Base-by-base conservation (phyloP, 2,329 filamentous ascomycete species). In the Capronia epimyces region DNA sequence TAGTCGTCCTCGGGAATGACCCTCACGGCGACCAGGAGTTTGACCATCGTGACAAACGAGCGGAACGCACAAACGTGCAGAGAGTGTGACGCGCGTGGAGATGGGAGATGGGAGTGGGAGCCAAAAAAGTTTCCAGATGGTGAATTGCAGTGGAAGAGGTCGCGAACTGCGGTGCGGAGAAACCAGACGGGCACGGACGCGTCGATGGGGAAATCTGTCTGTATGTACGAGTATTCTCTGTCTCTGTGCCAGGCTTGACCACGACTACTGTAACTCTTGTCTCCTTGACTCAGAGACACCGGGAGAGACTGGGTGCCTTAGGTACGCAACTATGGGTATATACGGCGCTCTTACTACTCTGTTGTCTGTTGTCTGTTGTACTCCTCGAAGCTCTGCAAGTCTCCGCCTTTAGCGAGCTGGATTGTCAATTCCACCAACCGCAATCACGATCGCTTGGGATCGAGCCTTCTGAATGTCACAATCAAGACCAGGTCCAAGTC, bases 1-100 rank as follows among this genome's bases (percentile, higher is more conserved):
- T 62, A 62, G 18, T 52, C 50, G 42, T 60, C 55, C 43, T 62
- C 59, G 3, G 59, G 43, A 39, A 62, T 51, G 48, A 60, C 51
- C 36, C 58, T 56, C 21, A 51, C 59, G n/a, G 49, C 52, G 8
- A 62, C 58, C 13, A 47, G 56, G 31, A 62, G 41, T 39, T 54
- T 58, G 53, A 61, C 56, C 59, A 61, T 61, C 32, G 40, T 47
- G 31, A 27, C 42, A 15, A 27, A 34, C 34, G 43, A 24, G 37
- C 37, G 42, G 12, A 12, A 34, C 20, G 16, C 16, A 43, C 22
- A 29, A 29, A 22, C 18, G 32, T 24, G 21, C 36, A n/a, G n/a
- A 25, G 32, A 20, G 18, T 42, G 7, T 24, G 40, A 41, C 27
- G 39, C 49, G 34, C 29, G 37, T 51, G 20, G 39, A 21, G 46